Evolutionary conservation across 768 basidiomycete genomes (phyloP).

Genomic region (Russula emetica): DNA sequence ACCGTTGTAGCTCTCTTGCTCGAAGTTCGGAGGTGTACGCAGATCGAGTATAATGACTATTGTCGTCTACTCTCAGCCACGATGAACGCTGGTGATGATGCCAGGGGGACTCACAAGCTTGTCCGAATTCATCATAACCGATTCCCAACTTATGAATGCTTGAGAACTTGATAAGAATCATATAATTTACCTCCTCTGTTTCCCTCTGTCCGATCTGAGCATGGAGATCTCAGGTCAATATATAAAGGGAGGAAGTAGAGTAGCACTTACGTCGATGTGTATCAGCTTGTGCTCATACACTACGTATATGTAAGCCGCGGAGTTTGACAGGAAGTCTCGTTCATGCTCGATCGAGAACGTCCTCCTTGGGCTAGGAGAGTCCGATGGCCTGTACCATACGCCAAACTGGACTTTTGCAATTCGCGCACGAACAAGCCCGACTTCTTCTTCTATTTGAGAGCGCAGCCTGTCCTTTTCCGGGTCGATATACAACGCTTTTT

Average conservation of each 20-base stretch:
- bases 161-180: conserved; percentile 20
- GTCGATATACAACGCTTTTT: conserved; percentile 35
- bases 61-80: neutral
- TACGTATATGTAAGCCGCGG: conserved; percentile 53
- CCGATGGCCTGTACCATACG: conserved; percentile 41
- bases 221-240: neutral
- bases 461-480: conserved; percentile 33
- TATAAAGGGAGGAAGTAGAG: neutral
- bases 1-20: conserved; percentile 54
- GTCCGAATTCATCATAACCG: conserved; percentile 14
- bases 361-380: conserved; percentile 27
- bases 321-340: conserved; percentile 41
- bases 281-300: conserved; percentile 68
- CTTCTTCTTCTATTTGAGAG: conserved; percentile 31
- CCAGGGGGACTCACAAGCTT: conserved; percentile 7
- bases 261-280: conserved; percentile 48
- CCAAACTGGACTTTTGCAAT: conserved; percentile 68
- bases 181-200: conserved; percentile 14
- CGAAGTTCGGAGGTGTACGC: conserved; percentile 54
- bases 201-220: conserved; percentile 20
- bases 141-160: conserved; percentile 24
- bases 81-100: no score
- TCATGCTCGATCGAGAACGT: conserved; percentile 71
- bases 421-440: conserved; percentile 46
- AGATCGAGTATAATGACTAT: conserved; percentile 25